Base-by-base conservation (phyloP, 2,329 filamentous ascomycete genomes). In the Chaetomium globosum region DNA sequence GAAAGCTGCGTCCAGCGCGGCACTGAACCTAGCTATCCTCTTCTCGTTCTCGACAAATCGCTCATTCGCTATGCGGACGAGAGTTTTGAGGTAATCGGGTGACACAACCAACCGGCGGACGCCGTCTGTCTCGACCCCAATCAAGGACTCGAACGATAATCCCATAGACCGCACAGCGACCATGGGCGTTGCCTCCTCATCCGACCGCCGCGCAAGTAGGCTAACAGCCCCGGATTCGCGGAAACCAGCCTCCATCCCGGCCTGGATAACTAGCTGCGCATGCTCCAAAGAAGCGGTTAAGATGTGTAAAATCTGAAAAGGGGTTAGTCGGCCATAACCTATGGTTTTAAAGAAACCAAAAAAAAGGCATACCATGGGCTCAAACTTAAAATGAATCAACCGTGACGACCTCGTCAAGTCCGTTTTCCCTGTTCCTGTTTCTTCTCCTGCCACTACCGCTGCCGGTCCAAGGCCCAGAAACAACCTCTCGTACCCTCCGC, bases 211-310 rank as follows among this genome's bases (percentile, higher is more conserved):
- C 1, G 74, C 71, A 0, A 77, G 76, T 55, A 92, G 75, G 72
- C 89, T 91, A 65, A 96, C 83, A 58, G 94, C 89, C 21, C 94
- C 94, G 65, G 90, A 95, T 78, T 98, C 94, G 16, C 94, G 88
- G 75, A 97, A 97, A 0, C 94, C 94, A 4, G 92, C 89, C 71
- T 88, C 85, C 10, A 94, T 81, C 1, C 91, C 93, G 53, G 90
- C 91, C 12, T 87, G 83, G 16, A 97, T 83, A 21, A 96, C 82
- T 9, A 85, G 81, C 70, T 96, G 90, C 4, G 94, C 92, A 71
- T 94, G 86, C 13, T 84, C 78, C 0, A 88, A 81, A 0, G 91
- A 94, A 19, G 92, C 87, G 6, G 92, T 88, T 72, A 96, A 84
- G 52, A 98, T 83, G 71, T 98, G 94, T 0, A 98, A 85, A 70